Conservation (phyloP, 208 protist species). For the Leishmania gerbilli region DNA sequence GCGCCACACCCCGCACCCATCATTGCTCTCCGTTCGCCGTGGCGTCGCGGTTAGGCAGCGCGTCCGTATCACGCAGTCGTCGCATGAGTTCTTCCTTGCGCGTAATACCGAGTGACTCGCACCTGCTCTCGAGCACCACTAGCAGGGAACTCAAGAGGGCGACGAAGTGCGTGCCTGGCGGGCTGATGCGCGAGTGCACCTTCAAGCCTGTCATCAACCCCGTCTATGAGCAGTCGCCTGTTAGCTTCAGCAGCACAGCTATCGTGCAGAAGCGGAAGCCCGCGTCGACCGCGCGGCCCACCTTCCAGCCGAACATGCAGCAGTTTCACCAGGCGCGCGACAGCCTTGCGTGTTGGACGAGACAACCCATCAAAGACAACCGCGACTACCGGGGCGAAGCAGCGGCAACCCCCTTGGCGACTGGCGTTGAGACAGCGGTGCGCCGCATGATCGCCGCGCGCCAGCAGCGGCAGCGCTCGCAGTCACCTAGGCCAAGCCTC, state of each 20-base stretch:
- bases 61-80: background rate
- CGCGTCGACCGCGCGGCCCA: background rate
- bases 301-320: constrained; percentile 19
- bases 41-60: background rate
- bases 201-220: constrained; percentile 56
- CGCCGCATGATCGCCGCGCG: constrained; percentile 50
- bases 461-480: constrained; percentile 13
- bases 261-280: background rate
- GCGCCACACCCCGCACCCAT: constrained; percentile 7
- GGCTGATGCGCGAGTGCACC: constrained; percentile 57
- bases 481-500: background rate
- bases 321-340: constrained; percentile 26
- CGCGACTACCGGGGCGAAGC: background rate
- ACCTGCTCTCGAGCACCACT: constrained; percentile 29
- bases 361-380: constrained; percentile 10
- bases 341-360: constrained; percentile 25
- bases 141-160: constrained; percentile 27
- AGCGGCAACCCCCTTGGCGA: constrained; percentile 1
- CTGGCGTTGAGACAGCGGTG: constrained; percentile 54
- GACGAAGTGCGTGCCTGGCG: constrained; percentile 35
- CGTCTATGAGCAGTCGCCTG: background rate
- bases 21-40: constrained; percentile 8
- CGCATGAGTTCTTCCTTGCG: constrained; percentile 6
- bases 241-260: background rate
- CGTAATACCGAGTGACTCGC: constrained; percentile 26